These are phyloP conservation scores for Austroboletus festivus DNA, from an alignment of 768 basidiomycete species.

Conservation along the genomic window DNA sequence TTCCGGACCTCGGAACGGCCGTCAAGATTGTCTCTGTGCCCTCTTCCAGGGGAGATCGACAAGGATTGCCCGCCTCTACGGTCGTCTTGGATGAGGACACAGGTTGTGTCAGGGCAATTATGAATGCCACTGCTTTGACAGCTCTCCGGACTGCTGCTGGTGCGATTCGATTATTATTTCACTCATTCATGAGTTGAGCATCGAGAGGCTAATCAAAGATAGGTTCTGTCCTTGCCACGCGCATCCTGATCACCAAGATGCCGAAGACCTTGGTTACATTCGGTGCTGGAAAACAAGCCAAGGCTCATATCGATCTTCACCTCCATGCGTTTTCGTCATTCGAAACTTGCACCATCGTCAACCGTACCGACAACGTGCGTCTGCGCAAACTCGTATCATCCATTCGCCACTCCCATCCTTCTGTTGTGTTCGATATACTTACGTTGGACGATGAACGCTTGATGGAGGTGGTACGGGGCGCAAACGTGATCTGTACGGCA, in stretches of 20 bases:
- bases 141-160: slow-evolving; percentile 83
- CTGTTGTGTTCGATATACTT: slow-evolving; percentile 13
- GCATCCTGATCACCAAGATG: slow-evolving; percentile 41
- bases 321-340: slow-evolving; percentile 57
- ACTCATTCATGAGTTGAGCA: background rate
- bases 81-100: slow-evolving; percentile 69
- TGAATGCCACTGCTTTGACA: slow-evolving; percentile 78
- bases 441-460: slow-evolving; percentile 8
- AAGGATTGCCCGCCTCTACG: slow-evolving; percentile 75
- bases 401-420: slow-evolving; percentile 30
- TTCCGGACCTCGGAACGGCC: slow-evolving; percentile 51
- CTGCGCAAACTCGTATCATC: slow-evolving; percentile 35
- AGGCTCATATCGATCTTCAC: slow-evolving; percentile 61
- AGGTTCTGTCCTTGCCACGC: slow-evolving; percentile 71
- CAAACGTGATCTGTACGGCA: slow-evolving; percentile 63
- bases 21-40: slow-evolving; percentile 86
- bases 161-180: slow-evolving; percentile 22
- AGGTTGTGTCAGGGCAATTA: slow-evolving; percentile 66
- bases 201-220: background rate
- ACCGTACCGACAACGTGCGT: slow-evolving; percentile 54
- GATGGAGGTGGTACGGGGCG: slow-evolving; percentile 10
- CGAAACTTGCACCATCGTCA: slow-evolving; percentile 54
- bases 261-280: slow-evolving; percentile 57
- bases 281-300: slow-evolving; percentile 71
- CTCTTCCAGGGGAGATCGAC: slow-evolving; percentile 32